phyloP scores from a whole-genome alignment of 1,284 basidiomycete genomes.

The Jaminaea rosea region DNA sequence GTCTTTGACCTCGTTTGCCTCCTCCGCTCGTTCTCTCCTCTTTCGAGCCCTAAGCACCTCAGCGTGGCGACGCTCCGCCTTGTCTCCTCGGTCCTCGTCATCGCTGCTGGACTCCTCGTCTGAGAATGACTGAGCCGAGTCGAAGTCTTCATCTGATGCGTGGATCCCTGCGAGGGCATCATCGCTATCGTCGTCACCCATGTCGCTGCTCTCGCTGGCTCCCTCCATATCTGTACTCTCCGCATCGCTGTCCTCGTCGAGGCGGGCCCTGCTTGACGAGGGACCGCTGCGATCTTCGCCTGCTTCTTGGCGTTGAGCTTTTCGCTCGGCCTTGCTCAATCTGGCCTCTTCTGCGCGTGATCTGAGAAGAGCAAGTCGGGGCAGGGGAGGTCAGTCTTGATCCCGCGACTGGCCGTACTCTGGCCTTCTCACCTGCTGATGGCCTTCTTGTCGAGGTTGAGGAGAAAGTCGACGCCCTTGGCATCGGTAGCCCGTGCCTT shows the following conservation, averaged over 20 bases:
- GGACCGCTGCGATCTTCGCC: background rate
- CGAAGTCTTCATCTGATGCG: constrained; percentile 1
- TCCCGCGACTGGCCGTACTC: too few relatives aligned
- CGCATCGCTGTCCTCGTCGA: background rate
- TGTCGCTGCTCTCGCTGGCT: constrained; percentile 3
- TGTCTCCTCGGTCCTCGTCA: background rate
- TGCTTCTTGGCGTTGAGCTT: background rate
- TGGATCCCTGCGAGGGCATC: background rate
- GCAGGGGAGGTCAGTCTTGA: too few relatives aligned
- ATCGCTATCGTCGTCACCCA: constrained; percentile 1
- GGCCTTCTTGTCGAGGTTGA: constrained; percentile 1
- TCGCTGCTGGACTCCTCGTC: background rate
- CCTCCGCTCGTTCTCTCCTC: background rate
- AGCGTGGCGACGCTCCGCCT: background rate
- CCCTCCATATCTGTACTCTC: constrained; percentile 12
- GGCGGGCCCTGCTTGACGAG: background rate
- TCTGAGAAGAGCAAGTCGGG: background rate
- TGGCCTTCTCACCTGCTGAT: constrained; percentile 1
- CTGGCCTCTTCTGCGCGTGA: constrained; percentile 2
- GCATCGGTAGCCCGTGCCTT: background rate
- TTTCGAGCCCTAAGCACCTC: background rate
- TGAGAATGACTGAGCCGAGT: background rate
- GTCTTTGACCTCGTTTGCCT: constrained; percentile 1
- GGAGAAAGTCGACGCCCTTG: constrained; percentile 1
- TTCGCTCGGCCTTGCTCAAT: constrained; percentile 1